A percentile compares a stretch with the other conserved stretches of the same genome.
Conservation (phyloP, 345 rosid genomes). For the Sisymbrium irio region DNA sequence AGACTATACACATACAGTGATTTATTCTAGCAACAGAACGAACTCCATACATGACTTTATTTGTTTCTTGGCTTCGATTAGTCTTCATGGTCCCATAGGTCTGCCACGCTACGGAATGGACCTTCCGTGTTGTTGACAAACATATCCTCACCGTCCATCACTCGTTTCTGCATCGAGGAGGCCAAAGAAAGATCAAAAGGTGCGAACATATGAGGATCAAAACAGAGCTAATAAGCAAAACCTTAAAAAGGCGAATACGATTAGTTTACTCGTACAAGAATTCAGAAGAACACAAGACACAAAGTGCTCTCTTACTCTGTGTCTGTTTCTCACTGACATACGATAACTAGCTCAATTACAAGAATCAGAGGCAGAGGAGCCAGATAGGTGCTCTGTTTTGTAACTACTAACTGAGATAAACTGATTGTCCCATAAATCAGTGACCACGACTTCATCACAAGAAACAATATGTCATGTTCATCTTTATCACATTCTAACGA, state of each 20-base stretch:
- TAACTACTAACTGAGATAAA: not conserved
- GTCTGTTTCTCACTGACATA: too few relatives aligned
- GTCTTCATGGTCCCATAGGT: conserved; percentile 59
- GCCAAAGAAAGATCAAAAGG: not conserved
- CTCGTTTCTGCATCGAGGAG: conserved; percentile 41
- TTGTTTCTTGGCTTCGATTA: conserved; percentile 2
- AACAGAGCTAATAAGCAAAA: not conserved
- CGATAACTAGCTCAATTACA: not conserved
- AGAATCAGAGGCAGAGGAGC: not conserved
- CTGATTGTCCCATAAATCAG: not conserved
- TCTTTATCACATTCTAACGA: not conserved
- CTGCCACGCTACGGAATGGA: conserved; percentile 50
- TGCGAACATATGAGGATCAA: not conserved
- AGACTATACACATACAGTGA: too few relatives aligned
- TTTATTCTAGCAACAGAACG: not conserved
- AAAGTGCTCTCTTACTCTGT: too few relatives aligned
- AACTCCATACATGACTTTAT: not conserved
- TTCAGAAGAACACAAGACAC: not conserved
- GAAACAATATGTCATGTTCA: not conserved
- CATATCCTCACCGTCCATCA: conserved; percentile 45
- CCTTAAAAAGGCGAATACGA: not conserved
- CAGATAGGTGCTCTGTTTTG: not conserved
- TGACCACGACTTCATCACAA: not conserved
- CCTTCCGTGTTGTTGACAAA: conserved; percentile 44
- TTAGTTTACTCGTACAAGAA: not conserved